phyloP scores from a whole-genome alignment of 495 filamentous ascomycete genomes.

The Penicillium pulvis region DNA sequence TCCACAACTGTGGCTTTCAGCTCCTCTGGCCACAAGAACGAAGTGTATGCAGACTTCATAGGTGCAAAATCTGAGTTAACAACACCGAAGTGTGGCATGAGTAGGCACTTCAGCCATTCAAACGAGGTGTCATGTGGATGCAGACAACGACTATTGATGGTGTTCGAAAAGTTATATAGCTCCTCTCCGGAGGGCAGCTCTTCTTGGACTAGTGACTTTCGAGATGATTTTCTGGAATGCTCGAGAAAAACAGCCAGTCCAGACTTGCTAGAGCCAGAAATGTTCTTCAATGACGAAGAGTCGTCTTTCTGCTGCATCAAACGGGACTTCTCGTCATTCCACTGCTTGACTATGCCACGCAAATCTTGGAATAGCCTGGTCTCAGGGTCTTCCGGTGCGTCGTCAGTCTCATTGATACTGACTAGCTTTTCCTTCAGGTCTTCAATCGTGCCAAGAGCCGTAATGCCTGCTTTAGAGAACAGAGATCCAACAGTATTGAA shows the following conservation, averaged over 20 bases:
- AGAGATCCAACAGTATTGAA: conserved; percentile 69
- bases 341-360: conserved; percentile 52
- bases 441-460: conserved; percentile 46
- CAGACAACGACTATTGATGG: conserved; percentile 56
- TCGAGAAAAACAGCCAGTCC: conserved; percentile 77
- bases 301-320: conserved; percentile 58
- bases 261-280: conserved; percentile 52
- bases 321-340: conserved; percentile 63
- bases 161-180: conserved; percentile 56
- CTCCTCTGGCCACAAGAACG: conserved; percentile 67
- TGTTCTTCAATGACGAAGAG: conserved; percentile 47
- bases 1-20: conserved; percentile 72
- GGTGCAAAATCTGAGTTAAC: conserved; percentile 25
- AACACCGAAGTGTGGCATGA: conserved; percentile 43
- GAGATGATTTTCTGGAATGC: conserved; percentile 66
- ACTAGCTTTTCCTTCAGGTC: conserved; percentile 38
- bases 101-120: conserved; percentile 64
- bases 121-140: conserved; percentile 65
- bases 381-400: conserved; percentile 22
- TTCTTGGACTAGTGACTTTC: conserved; percentile 51
- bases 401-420: conserved; percentile 20
- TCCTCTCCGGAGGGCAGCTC: conserved; percentile 58
- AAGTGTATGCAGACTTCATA: conserved; percentile 58
- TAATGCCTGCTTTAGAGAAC: conserved; percentile 66
- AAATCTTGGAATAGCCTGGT: conserved; percentile 53